Percentiles rank a stretch among this genome's conserved stretches.
Conservation (phyloP, 2,329 filamentous ascomycete genomes). For the Monilinia polystroma region DNA sequence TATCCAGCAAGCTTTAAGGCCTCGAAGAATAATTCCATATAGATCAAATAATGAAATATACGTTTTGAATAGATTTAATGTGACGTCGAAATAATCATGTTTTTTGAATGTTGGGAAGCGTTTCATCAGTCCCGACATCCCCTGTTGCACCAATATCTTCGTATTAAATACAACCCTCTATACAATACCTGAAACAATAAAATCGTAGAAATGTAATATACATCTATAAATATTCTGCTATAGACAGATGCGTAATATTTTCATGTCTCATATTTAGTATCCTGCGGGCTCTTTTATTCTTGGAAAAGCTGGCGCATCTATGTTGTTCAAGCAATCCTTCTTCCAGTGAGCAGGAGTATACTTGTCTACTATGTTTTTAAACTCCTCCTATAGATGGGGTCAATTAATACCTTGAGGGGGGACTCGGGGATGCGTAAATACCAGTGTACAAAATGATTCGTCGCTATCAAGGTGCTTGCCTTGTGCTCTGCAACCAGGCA, state of each 20-base stretch:
- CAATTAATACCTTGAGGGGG: not conserved
- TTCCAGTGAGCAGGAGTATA: constrained; percentile 83
- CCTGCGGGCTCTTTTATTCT: constrained; percentile 38
- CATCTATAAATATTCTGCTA: not conserved
- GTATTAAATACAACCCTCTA: not conserved
- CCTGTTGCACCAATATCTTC: not conserved
- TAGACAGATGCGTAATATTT: not conserved
- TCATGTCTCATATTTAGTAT: constrained; percentile 30
- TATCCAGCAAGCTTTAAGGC: too few relatives aligned
- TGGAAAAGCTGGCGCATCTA: constrained; percentile 46
- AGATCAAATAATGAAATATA: too few relatives aligned
- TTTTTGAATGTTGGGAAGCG: too few relatives aligned
- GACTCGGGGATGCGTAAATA: constrained; percentile 45
- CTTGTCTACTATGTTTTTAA: constrained; percentile 89
- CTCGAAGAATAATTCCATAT: too few relatives aligned
- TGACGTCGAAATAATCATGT: too few relatives aligned
- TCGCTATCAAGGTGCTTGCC: constrained; percentile 87
- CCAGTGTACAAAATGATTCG: constrained; percentile 85
- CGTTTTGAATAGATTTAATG: too few relatives aligned
- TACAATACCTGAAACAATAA: not conserved
- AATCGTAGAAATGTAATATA: not conserved
- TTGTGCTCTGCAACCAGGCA: constrained; percentile 74
- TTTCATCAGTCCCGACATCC: too few relatives aligned
- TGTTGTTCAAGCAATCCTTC: constrained; percentile 56
- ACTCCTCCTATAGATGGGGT: constrained; percentile 62